Evolutionary conservation across 2,329 filamentous ascomycete species (phyloP), one percentile per base, ranked within the genome.

Genomic region (Didymella pomorum): DNA sequence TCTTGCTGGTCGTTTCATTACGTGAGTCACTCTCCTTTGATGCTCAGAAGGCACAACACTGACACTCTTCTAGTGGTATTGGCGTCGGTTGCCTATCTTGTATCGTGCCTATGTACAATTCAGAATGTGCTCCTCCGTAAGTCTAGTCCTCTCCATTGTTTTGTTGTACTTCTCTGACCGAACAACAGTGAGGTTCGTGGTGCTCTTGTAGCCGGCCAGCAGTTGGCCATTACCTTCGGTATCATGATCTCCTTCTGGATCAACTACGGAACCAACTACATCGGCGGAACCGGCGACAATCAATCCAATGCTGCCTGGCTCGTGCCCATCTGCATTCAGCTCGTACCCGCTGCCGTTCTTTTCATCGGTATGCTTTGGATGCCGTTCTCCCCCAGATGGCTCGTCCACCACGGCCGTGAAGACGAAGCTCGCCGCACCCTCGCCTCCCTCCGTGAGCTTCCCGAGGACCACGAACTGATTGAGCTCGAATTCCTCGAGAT

Each of bases 401-500:
- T 94, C 1, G 79, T 90, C 9, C 87, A 92, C 72, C 87, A 90
- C 67, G 81, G 79, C 56, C 87, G 89, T 33, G 89, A 93, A 68
- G 82, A 82, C 0, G 90, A 93, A 71, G 89, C 88, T 0, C 84
- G 85, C 16, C 72, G 73, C 10, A 86, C 87, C 1, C 81, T 94
- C 1, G 85, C 89, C 0, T 80, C 73, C 48, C 84, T 94, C 2
- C 86, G 91, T 23, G 82, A 81, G 6, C 82, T 91, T 0, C 74
- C 85, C 0, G 71, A 79, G 16, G 84, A 89, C 62, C 84, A 92
- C 69, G 87, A 91, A 56, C 82, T 91, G 0, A 84, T 93, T 35
- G 84, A 89, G 63, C 81, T 92, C 1, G 91, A 94, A 69, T 92
- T 89, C 70, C 83, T 92, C n/a, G 91, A 94, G 72, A 93, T 94